A percentile compares a stretch with the other conserved stretches of the same genome.
These are phyloP conservation scores for Pleurozium schreberi DNA, from an alignment of 225 moss, liverwort and hornwort species.

Conservation along the genomic window DNA sequence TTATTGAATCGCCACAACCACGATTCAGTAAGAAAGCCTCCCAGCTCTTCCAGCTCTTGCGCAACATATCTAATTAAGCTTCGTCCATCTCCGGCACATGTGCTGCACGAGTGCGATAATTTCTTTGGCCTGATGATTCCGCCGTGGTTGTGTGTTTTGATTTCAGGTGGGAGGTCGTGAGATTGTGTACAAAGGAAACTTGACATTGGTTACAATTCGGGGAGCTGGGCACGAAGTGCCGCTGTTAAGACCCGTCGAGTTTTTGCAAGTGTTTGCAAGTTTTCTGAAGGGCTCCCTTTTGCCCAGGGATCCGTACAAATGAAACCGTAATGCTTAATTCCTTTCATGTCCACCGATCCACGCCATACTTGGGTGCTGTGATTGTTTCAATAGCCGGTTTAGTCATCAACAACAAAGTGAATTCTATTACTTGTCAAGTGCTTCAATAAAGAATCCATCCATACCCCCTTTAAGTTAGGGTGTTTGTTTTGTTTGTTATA, in stretches of 20 bases:
- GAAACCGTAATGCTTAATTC: no score
- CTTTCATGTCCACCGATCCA: neutral
- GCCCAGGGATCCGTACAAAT: neutral
- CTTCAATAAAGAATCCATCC: neutral
- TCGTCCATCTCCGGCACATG: neutral
- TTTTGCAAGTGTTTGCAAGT: slow-evolving; percentile 7
- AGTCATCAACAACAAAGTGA: neutral
- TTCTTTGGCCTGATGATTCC: neutral
- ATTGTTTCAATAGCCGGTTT: neutral
- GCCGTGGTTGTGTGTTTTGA: neutral
- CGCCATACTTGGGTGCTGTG: neutral
- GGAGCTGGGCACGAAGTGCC: slow-evolving; percentile 65
- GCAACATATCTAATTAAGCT: neutral
- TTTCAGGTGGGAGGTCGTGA: slow-evolving; percentile 59
- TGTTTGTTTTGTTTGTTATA: no score
- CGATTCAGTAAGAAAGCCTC: neutral
- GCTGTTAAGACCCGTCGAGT: slow-evolving; percentile 15
- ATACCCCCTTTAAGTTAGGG: no score
- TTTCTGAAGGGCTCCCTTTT: neutral
- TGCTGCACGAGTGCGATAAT: no score
- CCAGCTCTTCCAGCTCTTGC: neutral
- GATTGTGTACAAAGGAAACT: slow-evolving; percentile 39
- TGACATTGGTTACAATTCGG: slow-evolving; percentile 57
- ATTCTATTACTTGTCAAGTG: neutral
- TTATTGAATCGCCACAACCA: neutral